Percentiles rank a stretch among this genome's conserved stretches.
phyloP scores from a whole-genome alignment of 2,329 filamentous ascomycete genomes.

The Setomelanomma holmii region DNA sequence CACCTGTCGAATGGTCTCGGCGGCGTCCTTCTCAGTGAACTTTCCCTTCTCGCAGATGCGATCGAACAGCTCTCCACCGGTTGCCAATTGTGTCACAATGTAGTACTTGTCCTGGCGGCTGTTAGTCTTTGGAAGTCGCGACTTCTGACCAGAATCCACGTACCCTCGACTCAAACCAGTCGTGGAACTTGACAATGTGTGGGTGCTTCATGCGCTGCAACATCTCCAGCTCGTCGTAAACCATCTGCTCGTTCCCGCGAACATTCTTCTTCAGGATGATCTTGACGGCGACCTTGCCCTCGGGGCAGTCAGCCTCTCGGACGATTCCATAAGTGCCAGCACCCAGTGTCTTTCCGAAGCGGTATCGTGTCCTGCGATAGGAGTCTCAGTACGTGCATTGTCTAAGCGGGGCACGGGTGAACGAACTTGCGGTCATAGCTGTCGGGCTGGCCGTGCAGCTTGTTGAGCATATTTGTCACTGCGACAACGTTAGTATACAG shows the following conservation, averaged over 20 bases:
- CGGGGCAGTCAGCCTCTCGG: slow-evolving; percentile 85
- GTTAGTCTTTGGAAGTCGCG: slow-evolving; percentile 21
- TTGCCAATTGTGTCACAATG: slow-evolving; percentile 95
- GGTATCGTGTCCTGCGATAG: slow-evolving; percentile 76
- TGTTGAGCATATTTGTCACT: slow-evolving; percentile 93
- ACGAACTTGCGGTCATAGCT: slow-evolving; percentile 97
- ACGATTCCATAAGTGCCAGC: slow-evolving; percentile 99
- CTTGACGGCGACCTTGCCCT: slow-evolving; percentile 92
- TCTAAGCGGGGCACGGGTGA: slow-evolving; percentile 26
- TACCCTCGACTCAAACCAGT: slow-evolving; percentile 99
- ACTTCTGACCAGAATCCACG: slow-evolving; percentile 32
- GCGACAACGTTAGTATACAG: slow-evolving; percentile 23
- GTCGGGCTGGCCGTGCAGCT: slow-evolving; percentile 94
- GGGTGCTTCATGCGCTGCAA: slow-evolving; percentile 89
- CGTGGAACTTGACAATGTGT: slow-evolving; percentile 95
- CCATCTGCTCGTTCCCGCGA: slow-evolving; percentile 97
- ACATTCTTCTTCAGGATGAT: slow-evolving; percentile 99
- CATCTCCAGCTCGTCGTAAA: slow-evolving; percentile 95
- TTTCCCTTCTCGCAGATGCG: slow-evolving; percentile 97
- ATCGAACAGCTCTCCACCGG: slow-evolving; percentile 95
- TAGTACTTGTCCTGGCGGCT: slow-evolving; percentile 91
- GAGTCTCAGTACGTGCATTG: slow-evolving; percentile 36
- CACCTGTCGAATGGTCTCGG: slow-evolving; percentile 93
- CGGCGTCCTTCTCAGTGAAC: slow-evolving; percentile 98
- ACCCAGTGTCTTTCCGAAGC: slow-evolving; percentile 90